These are phyloP conservation scores for Phytophthora ohioensis DNA, from an alignment of 352 stramenopile genomes.

Conservation along the genomic window DNA sequence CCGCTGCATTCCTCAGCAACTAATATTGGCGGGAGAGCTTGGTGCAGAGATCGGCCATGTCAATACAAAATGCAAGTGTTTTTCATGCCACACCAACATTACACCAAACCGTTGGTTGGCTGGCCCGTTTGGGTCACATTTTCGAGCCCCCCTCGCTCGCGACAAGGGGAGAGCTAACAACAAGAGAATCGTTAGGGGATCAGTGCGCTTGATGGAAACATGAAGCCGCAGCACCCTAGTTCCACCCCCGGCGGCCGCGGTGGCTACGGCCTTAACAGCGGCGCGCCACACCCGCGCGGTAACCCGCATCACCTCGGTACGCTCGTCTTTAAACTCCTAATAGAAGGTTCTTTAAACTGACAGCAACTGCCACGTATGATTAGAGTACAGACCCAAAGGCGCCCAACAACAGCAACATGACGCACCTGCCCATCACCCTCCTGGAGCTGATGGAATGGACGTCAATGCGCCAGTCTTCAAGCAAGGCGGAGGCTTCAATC, in stretches of 20 bases:
- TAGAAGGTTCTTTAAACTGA: constrained; percentile 6
- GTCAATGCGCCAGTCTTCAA: constrained; percentile 52
- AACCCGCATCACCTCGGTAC: constrained; percentile 54
- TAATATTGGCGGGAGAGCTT: constrained; percentile 16
- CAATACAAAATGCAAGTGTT: constrained; percentile 33
- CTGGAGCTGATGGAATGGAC: constrained; percentile 49
- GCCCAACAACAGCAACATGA: constrained; percentile 41
- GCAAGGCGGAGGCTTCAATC: constrained; percentile 46
- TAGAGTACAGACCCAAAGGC: constrained; percentile 56
- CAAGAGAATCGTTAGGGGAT: constrained; percentile 21
- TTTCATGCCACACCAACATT: constrained; percentile 22
- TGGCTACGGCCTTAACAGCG: constrained; percentile 41
- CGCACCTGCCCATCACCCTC: constrained; percentile 21
- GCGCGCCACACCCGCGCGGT: constrained; percentile 43
- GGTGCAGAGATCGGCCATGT: background rate
- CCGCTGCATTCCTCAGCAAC: constrained; percentile 39
- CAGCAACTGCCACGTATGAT: background rate
- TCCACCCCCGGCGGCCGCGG: constrained; percentile 31
- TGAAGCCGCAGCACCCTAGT: constrained; percentile 61
- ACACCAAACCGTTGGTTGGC: constrained; percentile 32
- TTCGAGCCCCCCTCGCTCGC: constrained; percentile 25
- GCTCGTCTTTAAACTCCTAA: background rate
- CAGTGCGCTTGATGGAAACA: constrained; percentile 55
- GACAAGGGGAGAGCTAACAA: constrained; percentile 45
- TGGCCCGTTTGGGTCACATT: constrained; percentile 32